Base-by-base conservation (phyloP, 1,139 yeast genomes). In the Zygosaccharomyces sapae region DNA sequence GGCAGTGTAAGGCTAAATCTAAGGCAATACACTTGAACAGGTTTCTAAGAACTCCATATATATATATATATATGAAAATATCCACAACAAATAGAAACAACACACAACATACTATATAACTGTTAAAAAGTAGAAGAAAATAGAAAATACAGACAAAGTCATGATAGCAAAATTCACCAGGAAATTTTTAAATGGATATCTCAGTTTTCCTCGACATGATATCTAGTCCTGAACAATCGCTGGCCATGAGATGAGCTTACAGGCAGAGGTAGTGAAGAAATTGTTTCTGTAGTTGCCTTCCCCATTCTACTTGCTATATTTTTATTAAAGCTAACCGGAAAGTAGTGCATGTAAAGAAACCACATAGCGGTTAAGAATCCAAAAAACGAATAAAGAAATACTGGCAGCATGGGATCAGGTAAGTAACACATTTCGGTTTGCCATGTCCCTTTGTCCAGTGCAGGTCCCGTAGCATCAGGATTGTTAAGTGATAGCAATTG, bases 401-500 rank as follows among this genome's bases (percentile, higher is more conserved):
- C 50, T 1, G 89, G 77, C 25, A 65, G 60, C 55, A 76, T 83
- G 1, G 96, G 94, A 33, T 74, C 73, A 1, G 95, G 95, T 64
- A 87, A 67, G 55, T 78, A 79, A 60, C 96, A 89, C 62, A 62
- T 43, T 45, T 52, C 45, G 0, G 62, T 64, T 39, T 57, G 56
- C 24, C 55, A 59, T 2, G 68, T 62, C 20, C 48, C 25, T 12
- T 40, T 46, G 4, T 39, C 45, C 13, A 27, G 41, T 37, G 44
- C 38, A 38, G 43, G 49, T 3, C 43, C 52, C 12, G 54, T 45
- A 12, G 54, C 53, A 27, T 61, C 61, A 1, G 82, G 79, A 52
- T 83, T 80, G 63, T 76, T 69, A 41, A 92, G 71, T 0, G 96
- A 81, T 9, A 92, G 67, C 34, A 92, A 67, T 62, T 92, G 97